Base-by-base conservation (phyloP, 164 flowering plant genomes). In the Brasenia schreberi region DNA sequence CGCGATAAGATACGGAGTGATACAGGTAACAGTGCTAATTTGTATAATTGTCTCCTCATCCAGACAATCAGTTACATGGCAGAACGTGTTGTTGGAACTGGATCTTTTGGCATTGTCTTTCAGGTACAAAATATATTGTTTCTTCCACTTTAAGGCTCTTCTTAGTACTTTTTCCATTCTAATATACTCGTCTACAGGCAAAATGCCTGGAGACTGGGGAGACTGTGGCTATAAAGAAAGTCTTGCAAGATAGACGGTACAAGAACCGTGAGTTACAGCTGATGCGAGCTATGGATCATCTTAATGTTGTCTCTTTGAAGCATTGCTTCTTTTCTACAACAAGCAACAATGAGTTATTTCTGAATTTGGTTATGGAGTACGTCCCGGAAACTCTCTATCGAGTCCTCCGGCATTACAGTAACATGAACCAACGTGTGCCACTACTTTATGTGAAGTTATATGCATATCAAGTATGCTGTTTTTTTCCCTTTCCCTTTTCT, bases 31-130 rank as follows among this genome's bases (percentile, higher is more conserved):
- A n/a, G 10, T 1, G 52, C 10, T 44, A 44, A 44, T 10, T 44
- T 44, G 52, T 44, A 6, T 44, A 10, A 6, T 60, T 60, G 11
- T 60, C 16, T 7, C 16, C 7, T 60, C 19, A 23, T 73, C 69
- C 86, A 93, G 98, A 93, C 98, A 19, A 88, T 93, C 66, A 92
- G 90, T 74, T 92, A 90, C 76, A 92, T 90, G 98, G 98, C 96
- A 61, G 98, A 92, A 76, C 94, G 98, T 39, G 89, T 93, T 60
- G 98, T 93, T 63, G 98, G 98, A 11, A 88, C 86, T 59, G 98
- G 97, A 45, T 93, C 98, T 60, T 93, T 93, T 77, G 98, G 97
- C 69, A 76, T 90, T 67, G 98, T 93, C 43, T 93, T 89, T 68
- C 98, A 92, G 96, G 97, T 87, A 77, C 14, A 14, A 18, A 19